phyloP scores from a whole-genome alignment of 2,329 filamentous ascomycete genomes.

The Trichoderma sp. region DNA sequence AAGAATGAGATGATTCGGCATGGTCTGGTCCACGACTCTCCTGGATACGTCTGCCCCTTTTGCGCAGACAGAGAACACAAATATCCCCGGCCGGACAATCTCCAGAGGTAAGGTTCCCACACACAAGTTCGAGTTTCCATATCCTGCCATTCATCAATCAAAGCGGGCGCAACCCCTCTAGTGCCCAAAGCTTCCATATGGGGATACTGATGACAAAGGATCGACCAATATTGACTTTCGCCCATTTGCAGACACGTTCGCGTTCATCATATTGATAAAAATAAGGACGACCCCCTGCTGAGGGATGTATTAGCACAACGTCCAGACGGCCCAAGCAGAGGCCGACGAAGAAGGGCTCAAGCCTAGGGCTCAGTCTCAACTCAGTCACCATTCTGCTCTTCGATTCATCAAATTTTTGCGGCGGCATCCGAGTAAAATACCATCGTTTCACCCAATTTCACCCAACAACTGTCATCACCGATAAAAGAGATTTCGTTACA shows the following conservation, averaged over 20 bases:
- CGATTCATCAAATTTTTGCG: background rate
- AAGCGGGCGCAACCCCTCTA: background rate
- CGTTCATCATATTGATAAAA: conserved; percentile 86
- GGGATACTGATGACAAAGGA: background rate
- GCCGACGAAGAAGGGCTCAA: conserved; percentile 65
- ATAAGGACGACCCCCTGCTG: conserved; percentile 79
- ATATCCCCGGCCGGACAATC: conserved; percentile 91
- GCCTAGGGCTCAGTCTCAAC: background rate
- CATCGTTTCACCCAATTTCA: background rate
- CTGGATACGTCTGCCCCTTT: conserved; percentile 94
- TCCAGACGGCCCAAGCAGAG: conserved; percentile 78
- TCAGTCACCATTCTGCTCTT: background rate
- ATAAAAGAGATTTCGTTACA: conserved; percentile 5
- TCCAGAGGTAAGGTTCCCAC: conserved; percentile 69
- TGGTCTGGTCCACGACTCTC: conserved; percentile 88
- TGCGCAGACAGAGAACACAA: conserved; percentile 91
- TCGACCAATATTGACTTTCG: conserved; percentile 16
- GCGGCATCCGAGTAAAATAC: background rate
- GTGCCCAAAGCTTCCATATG: background rate
- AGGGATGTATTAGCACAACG: conserved; percentile 83
- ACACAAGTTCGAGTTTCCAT: background rate
- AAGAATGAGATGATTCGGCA: conserved; percentile 74
- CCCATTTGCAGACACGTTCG: conserved; percentile 70
- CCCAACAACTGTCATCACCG: background rate
- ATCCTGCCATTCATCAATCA: background rate